Base-by-base conservation (phyloP, 805 yeast genomes). In the Myxozyma melibiosi region DNA sequence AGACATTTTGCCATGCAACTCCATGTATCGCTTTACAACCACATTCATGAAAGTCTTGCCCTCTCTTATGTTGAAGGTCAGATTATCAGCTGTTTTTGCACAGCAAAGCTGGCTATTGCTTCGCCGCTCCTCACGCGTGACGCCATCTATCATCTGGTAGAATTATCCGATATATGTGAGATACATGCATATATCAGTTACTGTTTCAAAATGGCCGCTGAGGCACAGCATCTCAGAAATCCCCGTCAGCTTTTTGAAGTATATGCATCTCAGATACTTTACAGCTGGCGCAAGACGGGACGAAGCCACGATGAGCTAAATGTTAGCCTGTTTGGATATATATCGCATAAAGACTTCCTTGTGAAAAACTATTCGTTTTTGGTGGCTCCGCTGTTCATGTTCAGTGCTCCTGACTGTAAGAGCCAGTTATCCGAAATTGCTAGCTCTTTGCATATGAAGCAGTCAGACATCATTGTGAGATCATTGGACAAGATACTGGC, bases 301-400 rank as follows among this genome's bases (percentile, higher is more conserved):
- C 50, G 45, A n/a, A 8, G 13, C 2, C 8, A 55, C 28, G 41
- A 18, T 6, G 45, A 34, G 2, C 38, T 64, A 25, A 53, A 54
- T 5, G 45, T 33, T 34, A 18, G 4, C 11, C 18, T 59, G 2
- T 64, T 61, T 47, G 67, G 67, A 13, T 64, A 57, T 41, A 24
- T 9, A 20, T 51, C 66, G 2, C 13, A 13, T 24, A 8, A 40
- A 9, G 51, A 55, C 4, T 64, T 60, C 30, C 42, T 43, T 16
- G 28, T 13, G 3, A 35, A 30, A n/a, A 51, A 41, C 34, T 35
- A 16, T 22, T 22, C 38, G 4, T 55, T 51, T 31, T 33, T 42
- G 16, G 51, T 51, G 5, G 44, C 61, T 16, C 61, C 52, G 28
- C 28, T 44, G 25, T 20, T 56, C 14, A 43, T 35, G 22, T 24